phyloP scores from a whole-genome alignment of 768 basidiomycete species.

The Boletus reticulatus region DNA sequence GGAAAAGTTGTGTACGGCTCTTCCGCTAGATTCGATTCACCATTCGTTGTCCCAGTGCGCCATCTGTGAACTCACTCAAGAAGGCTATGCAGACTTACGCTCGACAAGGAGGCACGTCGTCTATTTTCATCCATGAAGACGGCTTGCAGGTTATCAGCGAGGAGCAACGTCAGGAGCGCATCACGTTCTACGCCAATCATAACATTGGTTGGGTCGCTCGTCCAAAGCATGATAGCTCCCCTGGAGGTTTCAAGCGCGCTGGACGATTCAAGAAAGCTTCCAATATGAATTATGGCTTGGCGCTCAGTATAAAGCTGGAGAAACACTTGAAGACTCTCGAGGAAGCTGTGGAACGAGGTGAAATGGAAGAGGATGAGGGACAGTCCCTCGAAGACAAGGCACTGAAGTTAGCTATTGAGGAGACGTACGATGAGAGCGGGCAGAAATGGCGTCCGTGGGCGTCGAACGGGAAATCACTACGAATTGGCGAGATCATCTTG shows the following conservation, averaged over 20 bases:
- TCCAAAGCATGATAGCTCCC: conserved; percentile 41
- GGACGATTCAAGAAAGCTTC: conserved; percentile 94
- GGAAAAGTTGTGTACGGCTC: too few species aligned
- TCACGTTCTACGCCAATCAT: conserved; percentile 53
- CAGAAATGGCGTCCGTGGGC: conserved; percentile 71
- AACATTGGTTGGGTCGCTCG: conserved; percentile 61
- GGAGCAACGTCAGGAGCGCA: conserved; percentile 46
- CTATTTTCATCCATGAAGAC: conserved; percentile 61
- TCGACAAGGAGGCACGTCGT: conserved; percentile 59
- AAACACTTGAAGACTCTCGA: conserved; percentile 44
- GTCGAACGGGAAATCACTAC: conserved; percentile 67
- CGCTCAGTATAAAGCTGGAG: conserved; percentile 38
- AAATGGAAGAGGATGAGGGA: conserved; percentile 40
- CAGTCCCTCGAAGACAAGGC: conserved; percentile 63
- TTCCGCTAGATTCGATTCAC: not conserved
- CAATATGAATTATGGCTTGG: conserved; percentile 83
- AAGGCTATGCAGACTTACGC: conserved; percentile 64
- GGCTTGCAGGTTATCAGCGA: conserved; percentile 51
- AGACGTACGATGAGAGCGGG: conserved; percentile 61
- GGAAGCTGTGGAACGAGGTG: conserved; percentile 36
- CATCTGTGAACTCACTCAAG: conserved; percentile 71
- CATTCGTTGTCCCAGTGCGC: conserved; percentile 43
- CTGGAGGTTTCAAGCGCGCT: conserved; percentile 36
- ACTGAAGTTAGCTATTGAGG: conserved; percentile 68
- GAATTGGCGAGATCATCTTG: conserved; percentile 78